Percentiles rank a stretch among this genome's conserved stretches.
Evolutionary conservation across 306 rosid species (phyloP).

Genomic region (Citrullus colocynthis): DNA sequence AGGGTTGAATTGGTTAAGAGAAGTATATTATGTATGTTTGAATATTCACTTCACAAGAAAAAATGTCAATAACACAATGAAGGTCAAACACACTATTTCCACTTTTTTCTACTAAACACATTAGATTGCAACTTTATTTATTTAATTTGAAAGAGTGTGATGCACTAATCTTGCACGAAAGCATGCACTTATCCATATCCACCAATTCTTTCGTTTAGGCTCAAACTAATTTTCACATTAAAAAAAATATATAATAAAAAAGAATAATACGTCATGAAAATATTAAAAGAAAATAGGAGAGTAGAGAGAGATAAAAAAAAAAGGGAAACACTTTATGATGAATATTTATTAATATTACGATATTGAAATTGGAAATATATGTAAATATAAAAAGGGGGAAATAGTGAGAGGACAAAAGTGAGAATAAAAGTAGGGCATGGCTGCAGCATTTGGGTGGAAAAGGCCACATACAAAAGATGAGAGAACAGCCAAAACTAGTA

Average conservation of each 20-base stretch:
- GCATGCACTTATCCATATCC: neutral
- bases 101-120: no score
- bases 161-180: neutral
- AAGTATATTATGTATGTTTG: no score
- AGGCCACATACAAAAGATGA: neutral
- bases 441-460: neutral
- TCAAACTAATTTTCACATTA: no score
- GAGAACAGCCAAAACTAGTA: conserved; percentile 2
- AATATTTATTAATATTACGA: neutral
- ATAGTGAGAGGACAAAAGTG: neutral
- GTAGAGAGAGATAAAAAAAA: neutral
- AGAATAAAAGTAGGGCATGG: neutral
- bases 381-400: neutral
- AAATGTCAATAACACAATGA: no score
- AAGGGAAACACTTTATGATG: neutral
- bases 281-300: neutral
- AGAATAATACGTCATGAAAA: no score
- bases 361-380: neutral
- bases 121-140: no score
- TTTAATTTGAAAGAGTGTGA: neutral
- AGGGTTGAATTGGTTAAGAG: no score
- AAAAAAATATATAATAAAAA: no score
- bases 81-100: no score
- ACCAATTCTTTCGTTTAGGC: neutral
- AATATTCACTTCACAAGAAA: no score